Base-by-base conservation (phyloP, 2,329 filamentous ascomycete species). In the Madurella mycetomatis region DNA sequence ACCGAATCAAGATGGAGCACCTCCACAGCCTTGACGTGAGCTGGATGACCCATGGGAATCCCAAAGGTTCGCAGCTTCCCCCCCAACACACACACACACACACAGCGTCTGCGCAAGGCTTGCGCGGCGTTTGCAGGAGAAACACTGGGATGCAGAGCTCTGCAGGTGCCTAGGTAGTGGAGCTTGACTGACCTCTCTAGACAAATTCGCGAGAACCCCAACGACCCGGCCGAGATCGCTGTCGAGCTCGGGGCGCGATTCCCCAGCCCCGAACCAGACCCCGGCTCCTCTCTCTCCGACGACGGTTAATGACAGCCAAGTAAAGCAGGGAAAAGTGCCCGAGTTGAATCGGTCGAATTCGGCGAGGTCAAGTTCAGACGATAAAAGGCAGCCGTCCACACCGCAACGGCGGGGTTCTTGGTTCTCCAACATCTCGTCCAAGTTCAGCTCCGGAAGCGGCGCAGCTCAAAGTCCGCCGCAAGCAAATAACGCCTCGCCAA, bases 371-470 rank as follows among this genome's bases (percentile, higher is more conserved):
- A 58, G 58, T 32, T 69, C 72, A 1, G 65, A 63, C 37, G 68
- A 71, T 32, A 70, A 66, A 64, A 69, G 37, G 50, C 59, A 50
- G 42, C 66, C 64, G 52, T 49, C 71, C 16, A 70, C 74, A 1
- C 70, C 74, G 8, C 73, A 76, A 44, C 77, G 83, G 50, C 81
- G 90, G 60, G 86, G 85, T 58, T 96, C 92, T 13, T 99, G 94
- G 94, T 92, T 97, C 66, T 90, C 89, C 53, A 96, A 85, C 66
- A 84, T 97, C 62, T 95, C 90, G 60, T 92, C 90, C 61, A 96
- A 95, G 69, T 96, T 97, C 73, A 91, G 88, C 2, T 84, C 89
- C 2, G 83, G 83, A 30, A 64, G 55, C 49, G 62, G 48, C 47
- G 49, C 55, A 37, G 60, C 55, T 9, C 64, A 69, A 49, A 70